Evolutionary conservation across 1,139 yeast species (phyloP), one percentile per base, ranked within the genome.

Genomic region (Geotrichum macrosporum): DNA sequence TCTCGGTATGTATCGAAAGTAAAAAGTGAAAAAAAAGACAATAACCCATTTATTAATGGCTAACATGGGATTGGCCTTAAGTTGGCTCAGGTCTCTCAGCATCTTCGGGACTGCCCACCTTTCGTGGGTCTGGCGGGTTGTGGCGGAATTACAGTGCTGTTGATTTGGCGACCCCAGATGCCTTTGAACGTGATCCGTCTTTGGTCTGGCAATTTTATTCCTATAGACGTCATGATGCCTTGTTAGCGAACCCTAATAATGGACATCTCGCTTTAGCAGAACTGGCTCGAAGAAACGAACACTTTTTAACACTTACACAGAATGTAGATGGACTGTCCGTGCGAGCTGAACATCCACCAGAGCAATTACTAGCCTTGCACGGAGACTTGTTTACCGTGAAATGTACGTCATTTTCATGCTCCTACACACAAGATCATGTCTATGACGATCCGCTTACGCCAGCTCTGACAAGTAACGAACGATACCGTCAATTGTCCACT

Each of bases 131-230:
- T 1, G 81, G 81, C 44, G 94, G 92, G 0, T 66, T 81, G 22
- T 87, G 95, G 95, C 74, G 78, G 55, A 79, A 80, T 55, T 83
- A 78, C 65, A 84, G 83, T 46, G 80, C 88, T 60, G 81, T 85
- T 39, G 95, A 87, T 57, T 69, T 87, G 45, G 95, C 95, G 5
- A 87, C 96, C 0, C 94, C 94, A 0, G 95, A 87, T 61, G 95
- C 95, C 3, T 87, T 87, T 61, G 77, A 80, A 51, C 71, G 73
- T 16, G 89, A 86, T 60, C 95, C 96, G 0, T 85, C 86, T 0
- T 70, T 86, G 20, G 95, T 87, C 3, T 87, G 96, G 96, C 92
- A 84, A 59, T 87, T 84, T 58, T 86, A 87, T 62, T 74, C 88
- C 5, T 77, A 80, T 66, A 68, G 94, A 51, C 64, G 96, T 44